phyloP scores from a whole-genome alignment of 306 rosid genomes.

The Rosa lucieae region DNA sequence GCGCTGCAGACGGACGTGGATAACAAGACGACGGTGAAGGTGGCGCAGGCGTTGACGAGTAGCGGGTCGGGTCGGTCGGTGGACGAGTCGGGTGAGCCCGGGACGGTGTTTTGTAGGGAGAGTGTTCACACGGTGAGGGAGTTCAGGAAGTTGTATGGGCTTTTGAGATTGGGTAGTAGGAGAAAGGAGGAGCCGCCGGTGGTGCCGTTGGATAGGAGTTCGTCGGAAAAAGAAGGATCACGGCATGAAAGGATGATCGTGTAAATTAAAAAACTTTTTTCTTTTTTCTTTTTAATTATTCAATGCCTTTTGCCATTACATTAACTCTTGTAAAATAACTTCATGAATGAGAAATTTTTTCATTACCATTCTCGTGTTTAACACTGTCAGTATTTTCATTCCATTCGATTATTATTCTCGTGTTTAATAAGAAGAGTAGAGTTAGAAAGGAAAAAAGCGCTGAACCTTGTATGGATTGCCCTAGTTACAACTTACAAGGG shows the following conservation, averaged over 20 bases:
- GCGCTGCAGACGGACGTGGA: conserved; percentile 61
- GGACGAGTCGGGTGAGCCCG: conserved; percentile 36
- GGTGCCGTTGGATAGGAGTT: neutral
- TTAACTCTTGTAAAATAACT: neutral
- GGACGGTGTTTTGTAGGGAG: conserved; percentile 47
- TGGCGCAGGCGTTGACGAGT: conserved; percentile 24
- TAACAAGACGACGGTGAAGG: neutral
- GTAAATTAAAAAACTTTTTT: neutral
- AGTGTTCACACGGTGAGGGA: conserved; percentile 68
- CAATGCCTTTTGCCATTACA: neutral
- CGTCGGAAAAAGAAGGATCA: conserved; percentile 36
- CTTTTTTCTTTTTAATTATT: neutral
- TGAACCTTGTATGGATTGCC: too few relatives aligned
- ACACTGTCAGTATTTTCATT: too few relatives aligned
- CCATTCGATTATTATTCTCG: too few relatives aligned
- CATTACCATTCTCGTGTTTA: too few relatives aligned
- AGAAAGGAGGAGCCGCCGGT: conserved; percentile 52
- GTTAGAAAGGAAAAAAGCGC: too few relatives aligned
- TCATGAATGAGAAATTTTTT: too few relatives aligned
- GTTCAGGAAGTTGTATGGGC: conserved; percentile 77
- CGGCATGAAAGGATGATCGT: conserved; percentile 6
- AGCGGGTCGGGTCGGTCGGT: conserved; percentile 55
- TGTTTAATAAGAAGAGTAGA: too few relatives aligned
- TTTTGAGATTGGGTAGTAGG: conserved; percentile 67
- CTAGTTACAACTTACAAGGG: too few relatives aligned